Evolutionary conservation across 768 basidiomycete genomes (phyloP).

Genomic region (Boletus reticulatus): DNA sequence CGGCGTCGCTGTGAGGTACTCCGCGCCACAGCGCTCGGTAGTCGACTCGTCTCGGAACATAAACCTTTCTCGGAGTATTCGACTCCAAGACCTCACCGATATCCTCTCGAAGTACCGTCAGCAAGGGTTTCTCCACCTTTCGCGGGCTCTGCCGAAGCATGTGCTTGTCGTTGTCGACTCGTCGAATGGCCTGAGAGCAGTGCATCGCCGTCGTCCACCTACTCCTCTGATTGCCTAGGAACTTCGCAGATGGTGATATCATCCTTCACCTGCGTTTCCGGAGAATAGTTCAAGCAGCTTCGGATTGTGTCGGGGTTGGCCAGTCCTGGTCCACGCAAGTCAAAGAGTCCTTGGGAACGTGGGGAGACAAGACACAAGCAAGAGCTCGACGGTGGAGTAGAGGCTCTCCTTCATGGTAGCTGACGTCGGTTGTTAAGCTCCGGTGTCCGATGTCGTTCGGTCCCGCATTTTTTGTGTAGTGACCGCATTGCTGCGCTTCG

Average conservation of each 20-base stretch:
- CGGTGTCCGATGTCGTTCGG: too few species aligned
- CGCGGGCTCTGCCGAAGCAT: slow-evolving; percentile 3
- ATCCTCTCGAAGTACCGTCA: slow-evolving; percentile 6
- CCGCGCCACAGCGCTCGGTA: not conserved
- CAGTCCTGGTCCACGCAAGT: slow-evolving; percentile 25
- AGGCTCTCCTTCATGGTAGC: too few species aligned
- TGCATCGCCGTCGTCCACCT: slow-evolving; percentile 26
- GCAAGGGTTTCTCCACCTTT: slow-evolving; percentile 15
- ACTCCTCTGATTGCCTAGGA: slow-evolving; percentile 14
- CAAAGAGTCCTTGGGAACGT: slow-evolving; percentile 32
- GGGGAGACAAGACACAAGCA: too few species aligned
- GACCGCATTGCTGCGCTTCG: too few species aligned
- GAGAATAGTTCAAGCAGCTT: slow-evolving; percentile 3
- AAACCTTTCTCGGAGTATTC: slow-evolving; percentile 19
- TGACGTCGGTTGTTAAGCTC: too few species aligned
- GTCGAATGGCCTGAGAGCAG: slow-evolving; percentile 23
- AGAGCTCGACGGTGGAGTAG: too few species aligned
- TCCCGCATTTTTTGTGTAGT: too few species aligned
- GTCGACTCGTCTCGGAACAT: slow-evolving; percentile 13
- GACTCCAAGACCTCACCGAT: slow-evolving; percentile 5
- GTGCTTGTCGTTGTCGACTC: slow-evolving; percentile 24
- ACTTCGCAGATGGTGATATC: not conserved
- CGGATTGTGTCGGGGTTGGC: slow-evolving; percentile 15
- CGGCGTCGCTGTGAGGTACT: slow-evolving; percentile 12
- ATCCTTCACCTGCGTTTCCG: not conserved